A percentile compares a stretch with the other conserved stretches of the same genome.
Evolutionary conservation across 106 monocot species (phyloP).

Genomic region (Phalaenopsis aphrodite): DNA sequence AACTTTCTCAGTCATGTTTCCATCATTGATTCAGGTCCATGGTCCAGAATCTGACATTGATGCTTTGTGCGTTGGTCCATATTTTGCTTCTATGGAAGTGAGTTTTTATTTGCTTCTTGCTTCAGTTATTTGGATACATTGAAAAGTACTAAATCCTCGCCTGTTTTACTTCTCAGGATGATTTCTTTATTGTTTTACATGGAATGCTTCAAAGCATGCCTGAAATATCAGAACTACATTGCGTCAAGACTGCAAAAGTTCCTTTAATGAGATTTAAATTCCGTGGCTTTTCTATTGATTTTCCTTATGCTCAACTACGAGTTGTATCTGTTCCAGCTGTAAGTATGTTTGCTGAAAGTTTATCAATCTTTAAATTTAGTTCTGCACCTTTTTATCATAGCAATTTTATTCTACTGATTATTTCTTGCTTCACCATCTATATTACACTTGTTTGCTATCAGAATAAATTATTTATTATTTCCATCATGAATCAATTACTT

Average conservation of each 20-base stretch:
- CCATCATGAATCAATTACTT: not conserved
- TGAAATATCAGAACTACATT: conserved; percentile 31
- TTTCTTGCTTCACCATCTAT: not conserved
- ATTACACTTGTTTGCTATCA: not conserved
- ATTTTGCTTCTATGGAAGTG: conserved; percentile 31
- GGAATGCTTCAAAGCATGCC: conserved; percentile 28
- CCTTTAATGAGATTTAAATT: conserved; percentile 41
- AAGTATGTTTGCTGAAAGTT: conserved; percentile 6
- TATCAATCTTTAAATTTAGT: not conserved
- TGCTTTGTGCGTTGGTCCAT: conserved; percentile 30
- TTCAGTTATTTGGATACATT: not conserved
- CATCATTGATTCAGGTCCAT: conserved; percentile 22
- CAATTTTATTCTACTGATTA: not conserved
- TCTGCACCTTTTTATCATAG: not conserved
- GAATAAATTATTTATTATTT: not conserved
- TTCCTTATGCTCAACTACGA: conserved; percentile 35
- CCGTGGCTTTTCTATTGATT: conserved; percentile 34
- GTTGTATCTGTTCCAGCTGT: conserved; percentile 25
- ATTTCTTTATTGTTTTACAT: conserved; percentile 28
- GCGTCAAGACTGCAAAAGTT: conserved; percentile 38
- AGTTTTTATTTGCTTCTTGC: conserved; percentile 3
- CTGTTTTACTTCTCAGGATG: conserved; percentile 23
- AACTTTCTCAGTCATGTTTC: not conserved
- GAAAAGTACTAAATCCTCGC: not conserved
- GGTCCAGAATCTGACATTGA: conserved; percentile 40